A percentile compares a stretch with the other conserved stretches of the same genome.
These are phyloP conservation scores for Boletus pseudopeckii DNA, from an alignment of 768 basidiomycete genomes.

Conservation along the genomic window DNA sequence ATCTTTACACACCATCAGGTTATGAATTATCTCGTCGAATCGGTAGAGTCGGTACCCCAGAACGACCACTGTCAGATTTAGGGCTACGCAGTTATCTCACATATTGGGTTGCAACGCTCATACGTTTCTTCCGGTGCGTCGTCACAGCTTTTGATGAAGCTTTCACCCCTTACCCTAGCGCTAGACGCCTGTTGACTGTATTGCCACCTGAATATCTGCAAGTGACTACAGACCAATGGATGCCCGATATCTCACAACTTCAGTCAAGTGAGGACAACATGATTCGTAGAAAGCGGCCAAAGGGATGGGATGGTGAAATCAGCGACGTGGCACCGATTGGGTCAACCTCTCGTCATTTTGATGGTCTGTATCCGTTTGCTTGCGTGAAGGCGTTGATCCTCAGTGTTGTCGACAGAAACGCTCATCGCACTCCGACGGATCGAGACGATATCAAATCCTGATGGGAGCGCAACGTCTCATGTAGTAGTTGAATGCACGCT, in stretches of 20 bases:
- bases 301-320: slow-evolving; percentile 76
- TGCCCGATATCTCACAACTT: slow-evolving; percentile 39
- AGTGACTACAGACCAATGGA: slow-evolving; percentile 42
- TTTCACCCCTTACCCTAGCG: not conserved
- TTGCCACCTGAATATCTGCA: slow-evolving; percentile 52
- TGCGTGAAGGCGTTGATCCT: not conserved
- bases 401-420: slow-evolving; percentile 38
- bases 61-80: slow-evolving; percentile 91
- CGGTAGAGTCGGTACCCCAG: slow-evolving; percentile 85
- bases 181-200: slow-evolving; percentile 56
- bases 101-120: slow-evolving; percentile 79
- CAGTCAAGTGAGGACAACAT: slow-evolving; percentile 34
- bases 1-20: slow-evolving; percentile 44
- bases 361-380: slow-evolving; percentile 34
- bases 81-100: slow-evolving; percentile 88
- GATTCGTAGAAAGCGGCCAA: slow-evolving; percentile 46
- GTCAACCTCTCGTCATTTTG: slow-evolving; percentile 36
- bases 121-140: slow-evolving; percentile 77
- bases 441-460: slow-evolving; percentile 53
- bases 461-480: slow-evolving; percentile 71
- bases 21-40: slow-evolving; percentile 85
- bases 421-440: slow-evolving; percentile 54
- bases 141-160: not conserved
- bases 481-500: slow-evolving; percentile 68
- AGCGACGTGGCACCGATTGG: slow-evolving; percentile 35